Base-by-base conservation (phyloP, 2,329 filamentous ascomycete species). In the Periconia macrospinosa region DNA sequence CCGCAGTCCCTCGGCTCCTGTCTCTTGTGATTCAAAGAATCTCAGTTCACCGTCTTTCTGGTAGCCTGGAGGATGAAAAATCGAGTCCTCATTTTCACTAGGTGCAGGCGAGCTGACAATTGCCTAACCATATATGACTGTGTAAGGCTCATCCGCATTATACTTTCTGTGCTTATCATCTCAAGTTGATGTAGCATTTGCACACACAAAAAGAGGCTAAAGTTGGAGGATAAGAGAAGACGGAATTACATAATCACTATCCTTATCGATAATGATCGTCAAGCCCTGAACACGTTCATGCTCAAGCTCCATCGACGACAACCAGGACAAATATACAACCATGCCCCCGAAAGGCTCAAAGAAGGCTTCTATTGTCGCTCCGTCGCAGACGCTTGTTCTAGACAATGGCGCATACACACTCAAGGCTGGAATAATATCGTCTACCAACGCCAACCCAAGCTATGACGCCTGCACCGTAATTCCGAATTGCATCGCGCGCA, bases 381-480 rank as follows among this genome's bases (percentile, higher is more conserved):
- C 63, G 14, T 55, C 50, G 19, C 60, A 69, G 30, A 96, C 92
- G 0, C 86, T 99, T 50, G 83, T 99, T 44, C 81, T 99, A 67
- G 94, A 99, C 78, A 97, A 97, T 78, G 94, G 94, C 71, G 92
- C 88, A 42, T 88, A 90, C 75, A 92, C 87, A 7, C 84, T 99
- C 73, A 99, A 99, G 78, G 92, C 92, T 15, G 94, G 94, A 49
- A 88, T 93, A 65, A 85, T 76, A 3, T 43, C 65, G 2, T 45
- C 54, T 18, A 27, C 68, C 1, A 73, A 77, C 35, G 61, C 65
- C 13, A 42, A 55, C 10, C 60, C 63, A 2, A 62, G 54, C 45
- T 70, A 71, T 53, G 63, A 69, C 47, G 61, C 67, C 45, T 95
- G 90, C 60, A 80, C 82, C 40, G 76, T 90, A 9, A 87, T 96